These are phyloP conservation scores for Cajanus cajan DNA, from an alignment of 306 rosid species.

Conservation along the genomic window DNA sequence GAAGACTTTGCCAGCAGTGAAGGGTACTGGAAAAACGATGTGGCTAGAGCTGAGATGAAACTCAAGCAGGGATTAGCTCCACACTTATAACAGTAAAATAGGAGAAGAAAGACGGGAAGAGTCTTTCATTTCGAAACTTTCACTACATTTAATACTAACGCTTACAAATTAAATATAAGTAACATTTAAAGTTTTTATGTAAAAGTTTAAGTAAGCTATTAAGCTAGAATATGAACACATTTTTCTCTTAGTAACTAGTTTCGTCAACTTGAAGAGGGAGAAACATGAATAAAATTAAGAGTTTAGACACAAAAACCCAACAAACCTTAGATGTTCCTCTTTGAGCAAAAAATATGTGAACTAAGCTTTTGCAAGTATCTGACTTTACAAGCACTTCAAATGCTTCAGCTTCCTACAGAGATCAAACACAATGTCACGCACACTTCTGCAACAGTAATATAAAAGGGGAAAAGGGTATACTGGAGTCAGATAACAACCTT, in stretches of 20 bases:
- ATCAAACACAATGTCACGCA: conserved; percentile 34
- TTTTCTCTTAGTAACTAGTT: conserved; percentile 5
- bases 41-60: neutral
- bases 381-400: conserved; percentile 60
- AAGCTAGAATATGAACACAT: neutral
- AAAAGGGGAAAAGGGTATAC: conserved; percentile 20
- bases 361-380: conserved; percentile 73
- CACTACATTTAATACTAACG: conserved; percentile 1
- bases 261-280: neutral
- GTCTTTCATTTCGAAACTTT: conserved; percentile 8
- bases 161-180: neutral
- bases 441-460: conserved; percentile 8
- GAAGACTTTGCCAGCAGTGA: neutral
- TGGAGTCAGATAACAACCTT: conserved; percentile 60
- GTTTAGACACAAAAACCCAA: neutral
- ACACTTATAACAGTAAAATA: neutral
- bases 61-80: neutral
- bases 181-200: neutral
- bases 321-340: conserved; percentile 94
- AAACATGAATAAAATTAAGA: conserved; percentile 6
- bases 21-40: neutral
- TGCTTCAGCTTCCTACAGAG: conserved; percentile 81
- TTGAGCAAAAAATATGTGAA: conserved; percentile 87
- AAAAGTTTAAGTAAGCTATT: neutral
- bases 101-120: neutral